Percentiles rank a stretch among this genome's conserved stretches.
These are phyloP conservation scores for Paramecium caudatum DNA, from an alignment of 73 alveolate genomes.

Conservation along the genomic window DNA sequence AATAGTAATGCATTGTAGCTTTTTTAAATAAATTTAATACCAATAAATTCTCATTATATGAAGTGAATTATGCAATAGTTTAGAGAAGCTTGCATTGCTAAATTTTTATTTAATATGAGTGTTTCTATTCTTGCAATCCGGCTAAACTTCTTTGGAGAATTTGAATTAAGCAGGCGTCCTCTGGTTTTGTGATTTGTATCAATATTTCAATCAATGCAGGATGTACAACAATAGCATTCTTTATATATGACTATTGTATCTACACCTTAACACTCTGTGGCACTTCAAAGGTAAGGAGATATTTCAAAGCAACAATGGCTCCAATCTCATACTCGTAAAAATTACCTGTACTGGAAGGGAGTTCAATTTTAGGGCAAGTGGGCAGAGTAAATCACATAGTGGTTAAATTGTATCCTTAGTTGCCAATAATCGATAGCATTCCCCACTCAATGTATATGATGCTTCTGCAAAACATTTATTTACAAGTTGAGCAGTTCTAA, in stretches of 20 bases:
- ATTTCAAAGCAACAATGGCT: neutral
- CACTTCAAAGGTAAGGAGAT: neutral
- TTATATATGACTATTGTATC: neutral
- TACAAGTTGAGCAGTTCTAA: too few species aligned
- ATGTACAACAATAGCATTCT: neutral
- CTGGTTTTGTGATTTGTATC: neutral
- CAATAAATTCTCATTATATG: neutral
- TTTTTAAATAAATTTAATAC: neutral
- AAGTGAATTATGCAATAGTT: neutral
- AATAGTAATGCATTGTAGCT: conserved; percentile 50
- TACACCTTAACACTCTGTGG: neutral
- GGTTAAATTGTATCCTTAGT: neutral
- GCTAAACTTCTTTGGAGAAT: conserved; percentile 53
- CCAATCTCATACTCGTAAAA: neutral
- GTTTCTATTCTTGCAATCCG: conserved; percentile 16
- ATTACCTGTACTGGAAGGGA: too few species aligned
- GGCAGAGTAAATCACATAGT: neutral
- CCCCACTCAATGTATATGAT: neutral
- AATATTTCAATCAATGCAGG: conserved; percentile 8
- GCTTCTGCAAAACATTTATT: too few species aligned
- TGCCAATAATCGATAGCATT: conserved; percentile 34
- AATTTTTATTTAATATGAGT: conserved; percentile 30
- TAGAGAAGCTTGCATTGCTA: neutral
- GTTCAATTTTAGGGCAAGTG: neutral
- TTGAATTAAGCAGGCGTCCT: neutral